A percentile compares a stretch with the other conserved stretches of the same genome.
Conservation (phyloP, 441 rosid species). For the Pelargonium citronellum region DNA sequence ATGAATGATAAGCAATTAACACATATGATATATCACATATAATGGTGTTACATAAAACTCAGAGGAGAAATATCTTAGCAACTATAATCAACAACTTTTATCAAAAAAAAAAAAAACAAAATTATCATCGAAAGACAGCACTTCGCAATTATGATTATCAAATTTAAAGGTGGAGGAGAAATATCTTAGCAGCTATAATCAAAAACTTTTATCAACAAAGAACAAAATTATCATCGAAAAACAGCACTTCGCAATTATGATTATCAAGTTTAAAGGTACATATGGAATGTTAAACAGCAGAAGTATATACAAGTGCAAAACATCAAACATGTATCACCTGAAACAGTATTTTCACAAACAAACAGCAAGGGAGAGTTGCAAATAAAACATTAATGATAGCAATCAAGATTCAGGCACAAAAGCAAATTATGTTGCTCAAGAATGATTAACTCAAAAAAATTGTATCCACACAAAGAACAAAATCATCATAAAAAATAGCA, state of each 20-base stretch:
- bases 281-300: background rate
- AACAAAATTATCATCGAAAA: background rate
- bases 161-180: too few species aligned
- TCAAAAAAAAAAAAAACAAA: background rate
- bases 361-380: background rate
- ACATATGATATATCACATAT: background rate
- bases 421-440: too few species aligned
- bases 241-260: background rate
- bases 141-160: background rate
- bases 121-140: background rate
- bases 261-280: background rate
- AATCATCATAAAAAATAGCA: too few species aligned
- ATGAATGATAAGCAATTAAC: slow-evolving; percentile 11
- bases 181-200: background rate
- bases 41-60: background rate
- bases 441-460: too few species aligned
- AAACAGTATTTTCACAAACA: background rate
- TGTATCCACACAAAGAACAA: too few species aligned
- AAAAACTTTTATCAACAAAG: background rate
- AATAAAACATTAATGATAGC: too few species aligned
- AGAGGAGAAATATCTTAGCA: background rate
- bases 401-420: too few species aligned
- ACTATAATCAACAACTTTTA: background rate
- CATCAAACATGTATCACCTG: background rate
- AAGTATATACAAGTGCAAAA: background rate